phyloP scores from a whole-genome alignment of 352 stramenopile genomes.

The Globisporangium perplexum region DNA sequence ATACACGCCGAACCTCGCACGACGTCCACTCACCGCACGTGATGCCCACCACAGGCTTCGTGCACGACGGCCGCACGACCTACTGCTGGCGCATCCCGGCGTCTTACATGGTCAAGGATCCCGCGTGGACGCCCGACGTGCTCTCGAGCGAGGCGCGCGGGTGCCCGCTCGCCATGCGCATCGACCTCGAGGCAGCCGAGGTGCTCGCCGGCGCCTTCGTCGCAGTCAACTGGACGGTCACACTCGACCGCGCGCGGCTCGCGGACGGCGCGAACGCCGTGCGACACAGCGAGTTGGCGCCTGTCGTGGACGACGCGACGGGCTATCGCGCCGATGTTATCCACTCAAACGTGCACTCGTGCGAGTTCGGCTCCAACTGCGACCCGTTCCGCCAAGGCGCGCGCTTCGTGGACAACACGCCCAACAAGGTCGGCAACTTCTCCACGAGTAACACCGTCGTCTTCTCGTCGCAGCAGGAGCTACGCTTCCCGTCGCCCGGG shows the following conservation, averaged over 20 bases:
- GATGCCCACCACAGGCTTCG: slow-evolving; percentile 9
- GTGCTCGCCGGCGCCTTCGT: slow-evolving; percentile 12
- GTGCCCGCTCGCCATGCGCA: slow-evolving; percentile 19
- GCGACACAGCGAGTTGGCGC: slow-evolving; percentile 4
- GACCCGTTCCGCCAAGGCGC: slow-evolving; percentile 20
- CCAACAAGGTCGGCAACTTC: slow-evolving; percentile 20
- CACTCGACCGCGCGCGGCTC: slow-evolving; percentile 14
- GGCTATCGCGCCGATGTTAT: slow-evolving; percentile 15
- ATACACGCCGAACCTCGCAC: too few species aligned
- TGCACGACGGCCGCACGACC: slow-evolving; percentile 25
- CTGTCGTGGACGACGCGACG: slow-evolving; percentile 8
- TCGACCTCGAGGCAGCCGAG: slow-evolving; percentile 9
- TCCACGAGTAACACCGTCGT: slow-evolving; percentile 1
- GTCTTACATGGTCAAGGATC: slow-evolving; percentile 6
- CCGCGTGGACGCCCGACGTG: slow-evolving; percentile 8
- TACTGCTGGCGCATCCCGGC: slow-evolving; percentile 30
- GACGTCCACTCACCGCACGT: background rate
- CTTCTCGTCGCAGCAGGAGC: slow-evolving; percentile 19
- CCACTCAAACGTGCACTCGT: slow-evolving; percentile 24
- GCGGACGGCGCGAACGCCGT: slow-evolving; percentile 12
- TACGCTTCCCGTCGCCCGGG: slow-evolving; percentile 12
- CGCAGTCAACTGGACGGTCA: slow-evolving; percentile 18
- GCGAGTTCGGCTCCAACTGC: slow-evolving; percentile 21
- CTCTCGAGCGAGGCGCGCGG: slow-evolving; percentile 7
- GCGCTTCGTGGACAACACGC: slow-evolving; percentile 16